Evolutionary conservation across 331 rosid genomes (phyloP).

Genomic region (Pyracantha coccinea): DNA sequence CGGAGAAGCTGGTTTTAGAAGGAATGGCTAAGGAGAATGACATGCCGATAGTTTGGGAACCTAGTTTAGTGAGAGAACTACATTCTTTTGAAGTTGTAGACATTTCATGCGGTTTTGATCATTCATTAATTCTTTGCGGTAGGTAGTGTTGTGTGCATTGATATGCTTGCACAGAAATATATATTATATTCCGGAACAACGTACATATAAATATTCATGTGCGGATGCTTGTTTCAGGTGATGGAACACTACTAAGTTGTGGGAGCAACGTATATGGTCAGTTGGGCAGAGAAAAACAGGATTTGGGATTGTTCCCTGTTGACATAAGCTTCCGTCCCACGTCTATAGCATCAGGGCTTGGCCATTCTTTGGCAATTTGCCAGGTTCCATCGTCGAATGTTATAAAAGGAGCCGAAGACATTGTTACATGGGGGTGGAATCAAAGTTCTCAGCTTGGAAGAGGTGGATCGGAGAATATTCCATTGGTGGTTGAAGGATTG

Average conservation of each 20-base stretch:
- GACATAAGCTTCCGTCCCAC: constrained; percentile 38
- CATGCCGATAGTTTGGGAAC: constrained; percentile 89
- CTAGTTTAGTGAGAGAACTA: constrained; percentile 55
- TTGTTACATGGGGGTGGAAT: constrained; percentile 94
- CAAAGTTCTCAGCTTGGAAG: constrained; percentile 78
- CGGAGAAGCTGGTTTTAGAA: constrained; percentile 62
- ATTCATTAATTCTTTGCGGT: constrained; percentile 76
- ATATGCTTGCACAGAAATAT: constrained; percentile 4
- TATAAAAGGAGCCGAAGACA: constrained; percentile 27
- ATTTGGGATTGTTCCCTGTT: constrained; percentile 67
- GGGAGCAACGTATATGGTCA: constrained; percentile 83
- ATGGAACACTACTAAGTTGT: constrained; percentile 60
- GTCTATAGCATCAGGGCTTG: constrained; percentile 81
- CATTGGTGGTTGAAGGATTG: constrained; percentile 48
- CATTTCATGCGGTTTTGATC: constrained; percentile 89
- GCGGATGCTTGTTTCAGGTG: constrained; percentile 40
- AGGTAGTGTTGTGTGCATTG: constrained; percentile 22
- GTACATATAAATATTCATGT: neutral
- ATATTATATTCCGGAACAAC: neutral
- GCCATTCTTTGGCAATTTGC: constrained; percentile 86
- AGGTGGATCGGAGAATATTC: constrained; percentile 42
- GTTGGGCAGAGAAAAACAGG: constrained; percentile 55
- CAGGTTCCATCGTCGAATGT: constrained; percentile 27
- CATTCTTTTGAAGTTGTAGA: constrained; percentile 49
- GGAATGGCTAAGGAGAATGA: constrained; percentile 59